Base-by-base conservation (phyloP, 768 basidiomycete genomes). In the Lanmaoa pseudosensibilis region DNA sequence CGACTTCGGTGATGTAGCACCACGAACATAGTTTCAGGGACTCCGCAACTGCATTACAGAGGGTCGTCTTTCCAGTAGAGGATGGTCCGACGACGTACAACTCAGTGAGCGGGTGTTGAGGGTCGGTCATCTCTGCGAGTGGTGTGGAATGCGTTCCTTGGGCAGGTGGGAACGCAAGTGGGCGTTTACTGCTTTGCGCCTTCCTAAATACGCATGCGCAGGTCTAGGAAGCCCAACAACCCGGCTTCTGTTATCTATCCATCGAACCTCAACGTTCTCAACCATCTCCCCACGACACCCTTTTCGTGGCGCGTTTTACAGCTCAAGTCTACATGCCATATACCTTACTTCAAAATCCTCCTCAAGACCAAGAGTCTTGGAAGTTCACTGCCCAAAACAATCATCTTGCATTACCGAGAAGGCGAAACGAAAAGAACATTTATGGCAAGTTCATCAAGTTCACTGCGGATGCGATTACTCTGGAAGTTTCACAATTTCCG, bases 41-140 rank as follows among this genome's bases (percentile, higher is more conserved):
- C 44, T 72, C 59, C 0, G 77, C 77, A 0, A 87, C 67, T 2
- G 83, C 82, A 36, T 77, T 67, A 66, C 83, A 86, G 4, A 87
- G 75, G 0, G 86, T 87, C 25, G 86, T 85, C 68, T 88, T 89
- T n/a, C 87, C 87, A 13, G 83, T 83, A 16, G 85, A 86, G 69
- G 83, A 80, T 30, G 83, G 82, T 7, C 82, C 83, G 46, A 84
- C 68, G 41, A 85, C 66, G 57, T 79, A 83, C 33, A 69, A n/a
- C 45, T 69, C 68, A 33, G 58, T 63, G 54, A 61, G 57, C 23
- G 48, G 54, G n/a, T 40, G 19, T 38, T 46, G 55, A 11, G 46
- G 36, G 37, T 65, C 58, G 39, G 54, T 21, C 67, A 69, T 69
- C 46, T 45, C 45, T 36, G 44, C 21, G 52, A 47, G 41, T 50